Evolutionary conservation across 2,329 filamentous ascomycete genomes (phyloP).

Genomic region (Talaromyces sp.): DNA sequence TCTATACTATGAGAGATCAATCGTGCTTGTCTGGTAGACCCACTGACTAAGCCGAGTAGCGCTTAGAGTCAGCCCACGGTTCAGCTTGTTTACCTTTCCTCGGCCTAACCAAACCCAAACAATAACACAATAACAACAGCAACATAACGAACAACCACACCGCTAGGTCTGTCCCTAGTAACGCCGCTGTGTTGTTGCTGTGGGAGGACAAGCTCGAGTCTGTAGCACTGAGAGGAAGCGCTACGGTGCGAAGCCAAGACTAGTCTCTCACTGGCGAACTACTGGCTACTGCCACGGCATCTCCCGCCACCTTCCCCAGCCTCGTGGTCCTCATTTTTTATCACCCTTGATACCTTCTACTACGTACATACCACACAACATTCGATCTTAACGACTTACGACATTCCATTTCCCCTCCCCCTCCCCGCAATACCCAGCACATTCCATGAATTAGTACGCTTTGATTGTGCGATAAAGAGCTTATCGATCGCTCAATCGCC

Average conservation of each 20-base stretch:
- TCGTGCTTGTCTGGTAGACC: background rate
- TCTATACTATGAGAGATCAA: too few relatives aligned
- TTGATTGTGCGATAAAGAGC: slow-evolving; percentile 15
- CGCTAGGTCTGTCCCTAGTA: slow-evolving; percentile 6
- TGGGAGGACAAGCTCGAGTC: background rate
- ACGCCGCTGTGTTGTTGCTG: background rate
- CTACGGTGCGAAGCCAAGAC: background rate
- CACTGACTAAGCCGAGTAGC: background rate
- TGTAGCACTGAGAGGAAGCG: background rate
- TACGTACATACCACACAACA: background rate
- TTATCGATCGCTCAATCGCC: slow-evolving; percentile 23
- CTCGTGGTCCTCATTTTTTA: slow-evolving; percentile 13
- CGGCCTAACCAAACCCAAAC: slow-evolving; percentile 11
- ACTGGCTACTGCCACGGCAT: background rate
- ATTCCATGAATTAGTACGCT: slow-evolving; percentile 17
- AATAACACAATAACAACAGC: slow-evolving; percentile 17
- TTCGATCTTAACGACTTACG: background rate
- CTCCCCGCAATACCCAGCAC: background rate
- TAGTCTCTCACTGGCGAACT: background rate
- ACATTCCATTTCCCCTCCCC: background rate
- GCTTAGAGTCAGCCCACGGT: slow-evolving; percentile 14
- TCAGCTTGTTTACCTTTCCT: slow-evolving; percentile 18
- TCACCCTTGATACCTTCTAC: background rate
- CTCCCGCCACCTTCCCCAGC: slow-evolving; percentile 18
- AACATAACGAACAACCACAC: background rate